These are phyloP conservation scores for Vitis rupestris DNA, from an alignment of 164 flowering plant genomes.

Conservation along the genomic window DNA sequence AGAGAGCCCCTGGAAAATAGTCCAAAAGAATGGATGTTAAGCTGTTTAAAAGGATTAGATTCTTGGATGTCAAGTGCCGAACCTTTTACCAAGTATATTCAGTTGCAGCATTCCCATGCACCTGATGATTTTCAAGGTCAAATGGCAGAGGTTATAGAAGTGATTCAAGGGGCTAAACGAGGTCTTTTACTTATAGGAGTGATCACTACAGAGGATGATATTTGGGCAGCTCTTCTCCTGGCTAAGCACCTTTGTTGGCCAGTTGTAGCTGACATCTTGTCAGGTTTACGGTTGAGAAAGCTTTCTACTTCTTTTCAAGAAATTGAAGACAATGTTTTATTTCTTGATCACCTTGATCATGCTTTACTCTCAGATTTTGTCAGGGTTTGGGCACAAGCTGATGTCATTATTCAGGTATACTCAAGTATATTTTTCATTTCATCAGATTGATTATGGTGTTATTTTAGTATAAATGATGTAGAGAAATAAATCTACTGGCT, in stretches of 20 bases:
- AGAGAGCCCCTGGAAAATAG: conserved; percentile 78
- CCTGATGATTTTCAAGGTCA: conserved; percentile 21
- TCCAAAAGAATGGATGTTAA: conserved; percentile 48
- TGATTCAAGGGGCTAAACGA: conserved; percentile 53
- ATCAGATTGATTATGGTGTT: background rate
- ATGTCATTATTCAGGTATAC: conserved; percentile 82
- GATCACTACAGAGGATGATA: conserved; percentile 74
- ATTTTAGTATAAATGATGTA: background rate
- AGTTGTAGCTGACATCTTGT: conserved; percentile 80
- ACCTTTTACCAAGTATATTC: conserved; percentile 74
- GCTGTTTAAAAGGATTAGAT: conserved; percentile 67
- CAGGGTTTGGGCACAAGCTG: conserved; percentile 47
- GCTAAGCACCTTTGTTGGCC: conserved; percentile 87
- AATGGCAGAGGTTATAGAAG: conserved; percentile 47
- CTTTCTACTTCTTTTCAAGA: conserved; percentile 38
- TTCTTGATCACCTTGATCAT: conserved; percentile 89
- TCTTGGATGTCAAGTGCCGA: conserved; percentile 61
- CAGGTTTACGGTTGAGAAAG: conserved; percentile 81
- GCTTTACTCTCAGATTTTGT: conserved; percentile 64
- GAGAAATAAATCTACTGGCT: too few species aligned
- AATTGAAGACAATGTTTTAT: conserved; percentile 42
- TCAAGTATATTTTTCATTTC: background rate
- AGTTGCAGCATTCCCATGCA: conserved; percentile 29
- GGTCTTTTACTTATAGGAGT: conserved; percentile 79
- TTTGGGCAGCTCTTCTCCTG: conserved; percentile 83